Evolutionary conservation across 2,329 filamentous ascomycete genomes (phyloP).

Genomic region (Aspergillus phoenicis): DNA sequence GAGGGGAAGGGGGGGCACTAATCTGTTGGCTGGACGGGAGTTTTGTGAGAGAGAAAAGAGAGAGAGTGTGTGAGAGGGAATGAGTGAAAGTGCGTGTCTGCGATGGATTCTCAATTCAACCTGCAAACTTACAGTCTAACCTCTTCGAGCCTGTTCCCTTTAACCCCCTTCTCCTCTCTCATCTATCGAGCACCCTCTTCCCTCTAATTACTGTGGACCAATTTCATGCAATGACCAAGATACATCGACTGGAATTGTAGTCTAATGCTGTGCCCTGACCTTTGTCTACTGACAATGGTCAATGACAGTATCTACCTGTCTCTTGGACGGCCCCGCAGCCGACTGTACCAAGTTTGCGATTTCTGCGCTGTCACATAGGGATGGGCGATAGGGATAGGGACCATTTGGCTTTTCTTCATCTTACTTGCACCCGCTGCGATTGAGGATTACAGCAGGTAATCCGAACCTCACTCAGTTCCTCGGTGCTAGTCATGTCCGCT

Average conservation of each 20-base stretch:
- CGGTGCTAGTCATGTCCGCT: background rate
- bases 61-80: too few species aligned
- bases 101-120: background rate
- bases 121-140: background rate
- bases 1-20: constrained; percentile 9
- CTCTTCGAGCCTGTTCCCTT: constrained; percentile 2
- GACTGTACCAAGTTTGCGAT: constrained; percentile 26
- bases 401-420: background rate
- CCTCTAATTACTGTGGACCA: constrained; percentile 5
- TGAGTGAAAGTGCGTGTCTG: too few species aligned
- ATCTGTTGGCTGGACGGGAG: constrained; percentile 9
- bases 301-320: background rate
- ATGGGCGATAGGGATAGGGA: constrained; percentile 14
- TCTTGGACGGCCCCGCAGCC: constrained; percentile 27
- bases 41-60: background rate
- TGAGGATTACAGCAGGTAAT: background rate
- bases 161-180: background rate
- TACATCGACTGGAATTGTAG: constrained; percentile 6
- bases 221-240: constrained; percentile 7
- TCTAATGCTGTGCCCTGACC: background rate
- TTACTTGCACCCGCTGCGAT: background rate
- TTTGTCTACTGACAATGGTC: background rate
- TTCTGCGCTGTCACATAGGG: constrained; percentile 25
- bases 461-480: background rate
- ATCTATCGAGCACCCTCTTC: background rate